Conservation (phyloP, 768 basidiomycete genomes). For the Boletus pseudopeckii region DNA sequence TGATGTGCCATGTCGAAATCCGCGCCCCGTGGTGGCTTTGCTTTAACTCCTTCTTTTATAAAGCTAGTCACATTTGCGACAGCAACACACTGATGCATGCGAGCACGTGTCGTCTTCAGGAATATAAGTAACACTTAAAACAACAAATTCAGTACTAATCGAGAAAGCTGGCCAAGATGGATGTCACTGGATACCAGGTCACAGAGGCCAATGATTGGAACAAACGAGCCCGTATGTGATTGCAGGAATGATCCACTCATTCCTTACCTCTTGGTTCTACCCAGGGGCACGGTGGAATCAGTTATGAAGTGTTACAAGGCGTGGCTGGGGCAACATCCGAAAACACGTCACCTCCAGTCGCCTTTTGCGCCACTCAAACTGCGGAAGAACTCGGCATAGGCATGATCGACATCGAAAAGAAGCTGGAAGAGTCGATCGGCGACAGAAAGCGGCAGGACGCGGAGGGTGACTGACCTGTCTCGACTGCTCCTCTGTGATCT, state of each 20-base stretch:
- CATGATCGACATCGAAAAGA: conserved; percentile 95
- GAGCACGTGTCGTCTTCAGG: neutral
- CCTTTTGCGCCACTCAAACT: conserved; percentile 52
- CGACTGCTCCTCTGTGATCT: conserved; percentile 92
- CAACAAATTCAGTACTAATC: neutral
- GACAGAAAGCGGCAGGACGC: neutral
- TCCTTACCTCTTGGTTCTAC: neutral
- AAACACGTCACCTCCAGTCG: conserved; percentile 17
- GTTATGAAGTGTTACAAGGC: neutral
- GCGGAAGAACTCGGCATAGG: conserved; percentile 90
- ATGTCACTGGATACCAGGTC: neutral
- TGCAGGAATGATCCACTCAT: neutral
- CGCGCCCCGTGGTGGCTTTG: neutral
- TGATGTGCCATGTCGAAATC: neutral
- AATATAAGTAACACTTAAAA: neutral
- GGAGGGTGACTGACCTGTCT: conserved; percentile 59
- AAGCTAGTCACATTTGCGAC: neutral
- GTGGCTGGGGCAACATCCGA: neutral
- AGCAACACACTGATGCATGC: too few relatives aligned
- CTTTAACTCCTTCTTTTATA: neutral
- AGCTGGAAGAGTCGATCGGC: conserved; percentile 44
- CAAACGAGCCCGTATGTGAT: neutral
- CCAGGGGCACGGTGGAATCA: too few relatives aligned
- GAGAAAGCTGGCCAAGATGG: neutral
- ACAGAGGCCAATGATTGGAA: neutral